A percentile compares a stretch with the other conserved stretches of the same genome.
phyloP scores from a whole-genome alignment of 2,329 filamentous ascomycete genomes.

The Diaporthe longicolla region DNA sequence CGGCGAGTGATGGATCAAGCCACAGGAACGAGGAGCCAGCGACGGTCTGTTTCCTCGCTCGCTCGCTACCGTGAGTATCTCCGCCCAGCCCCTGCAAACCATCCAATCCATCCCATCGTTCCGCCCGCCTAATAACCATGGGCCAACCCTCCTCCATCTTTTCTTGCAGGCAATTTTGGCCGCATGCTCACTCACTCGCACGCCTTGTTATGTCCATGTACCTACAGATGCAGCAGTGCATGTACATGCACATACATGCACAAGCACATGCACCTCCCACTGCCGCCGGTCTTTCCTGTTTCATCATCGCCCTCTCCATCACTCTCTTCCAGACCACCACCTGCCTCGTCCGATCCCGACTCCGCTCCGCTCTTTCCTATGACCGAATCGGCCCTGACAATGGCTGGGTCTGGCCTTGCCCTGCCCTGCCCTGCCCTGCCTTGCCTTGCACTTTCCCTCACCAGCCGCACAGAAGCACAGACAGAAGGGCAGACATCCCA shows the following conservation, averaged over 20 bases:
- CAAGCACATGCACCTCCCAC: slow-evolving; percentile 6
- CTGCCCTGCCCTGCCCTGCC: neutral
- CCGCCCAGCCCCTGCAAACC: slow-evolving; percentile 16
- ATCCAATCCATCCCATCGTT: neutral
- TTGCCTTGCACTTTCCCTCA: slow-evolving; percentile 1
- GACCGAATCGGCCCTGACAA: neutral
- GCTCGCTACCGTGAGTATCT: slow-evolving; percentile 8
- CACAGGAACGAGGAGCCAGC: neutral
- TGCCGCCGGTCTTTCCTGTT: slow-evolving; percentile 21
- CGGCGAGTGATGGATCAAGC: neutral
- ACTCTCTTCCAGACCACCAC: neutral
- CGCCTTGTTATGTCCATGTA: slow-evolving; percentile 10
- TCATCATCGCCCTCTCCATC: neutral
- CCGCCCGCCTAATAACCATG: neutral
- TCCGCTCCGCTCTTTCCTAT: slow-evolving; percentile 24
- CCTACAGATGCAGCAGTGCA: too few species aligned
- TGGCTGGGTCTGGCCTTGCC: neutral
- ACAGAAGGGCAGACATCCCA: neutral
- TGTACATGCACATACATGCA: neutral
- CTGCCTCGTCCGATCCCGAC: neutral
- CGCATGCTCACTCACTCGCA: neutral
- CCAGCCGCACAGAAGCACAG: neutral
- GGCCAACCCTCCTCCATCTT: neutral
- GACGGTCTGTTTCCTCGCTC: slow-evolving; percentile 7
- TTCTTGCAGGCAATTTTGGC: neutral